Percentiles rank a stretch among this genome's conserved stretches.
These are phyloP conservation scores for Cordyceps cicadae DNA, from an alignment of 2,329 filamentous ascomycete species.

Conservation along the genomic window DNA sequence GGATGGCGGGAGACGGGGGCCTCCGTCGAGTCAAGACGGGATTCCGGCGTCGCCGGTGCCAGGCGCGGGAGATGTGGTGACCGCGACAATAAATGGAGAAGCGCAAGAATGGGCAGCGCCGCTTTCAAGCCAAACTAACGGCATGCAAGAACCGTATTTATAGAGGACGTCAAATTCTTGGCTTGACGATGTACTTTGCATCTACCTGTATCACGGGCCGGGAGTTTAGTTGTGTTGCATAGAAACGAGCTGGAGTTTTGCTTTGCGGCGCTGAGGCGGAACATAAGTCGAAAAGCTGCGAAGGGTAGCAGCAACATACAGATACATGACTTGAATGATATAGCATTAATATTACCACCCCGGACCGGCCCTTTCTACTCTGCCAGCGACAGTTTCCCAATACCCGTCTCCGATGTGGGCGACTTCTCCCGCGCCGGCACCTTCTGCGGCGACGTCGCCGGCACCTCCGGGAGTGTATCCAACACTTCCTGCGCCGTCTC, in stretches of 20 bases:
- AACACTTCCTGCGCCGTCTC: slow-evolving; percentile 45
- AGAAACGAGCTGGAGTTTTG: background rate
- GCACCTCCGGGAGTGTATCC: slow-evolving; percentile 38
- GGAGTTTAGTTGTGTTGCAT: background rate
- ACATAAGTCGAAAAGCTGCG: background rate
- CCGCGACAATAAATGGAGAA: background rate
- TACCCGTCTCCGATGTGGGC: slow-evolving; percentile 31
- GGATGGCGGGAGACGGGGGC: background rate
- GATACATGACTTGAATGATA: slow-evolving; percentile 1
- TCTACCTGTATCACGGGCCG: background rate
- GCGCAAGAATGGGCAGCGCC: background rate
- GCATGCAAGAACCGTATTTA: background rate
- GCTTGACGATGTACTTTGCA: background rate
- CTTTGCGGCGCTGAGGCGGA: background rate
- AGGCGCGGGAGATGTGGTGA: background rate
- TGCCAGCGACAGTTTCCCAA: slow-evolving; percentile 24
- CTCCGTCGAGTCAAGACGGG: background rate
- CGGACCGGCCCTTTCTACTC: background rate
- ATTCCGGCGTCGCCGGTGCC: background rate
- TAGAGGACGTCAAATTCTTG: background rate
- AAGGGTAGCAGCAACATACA: background rate
- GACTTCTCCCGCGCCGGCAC: slow-evolving; percentile 14
- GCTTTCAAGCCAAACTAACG: background rate
- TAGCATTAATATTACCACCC: slow-evolving; percentile 4
- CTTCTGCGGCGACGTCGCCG: slow-evolving; percentile 23